Evolutionary conservation across 1,139 yeast genomes (phyloP).

Genomic region (Debaryomyces sp.): DNA sequence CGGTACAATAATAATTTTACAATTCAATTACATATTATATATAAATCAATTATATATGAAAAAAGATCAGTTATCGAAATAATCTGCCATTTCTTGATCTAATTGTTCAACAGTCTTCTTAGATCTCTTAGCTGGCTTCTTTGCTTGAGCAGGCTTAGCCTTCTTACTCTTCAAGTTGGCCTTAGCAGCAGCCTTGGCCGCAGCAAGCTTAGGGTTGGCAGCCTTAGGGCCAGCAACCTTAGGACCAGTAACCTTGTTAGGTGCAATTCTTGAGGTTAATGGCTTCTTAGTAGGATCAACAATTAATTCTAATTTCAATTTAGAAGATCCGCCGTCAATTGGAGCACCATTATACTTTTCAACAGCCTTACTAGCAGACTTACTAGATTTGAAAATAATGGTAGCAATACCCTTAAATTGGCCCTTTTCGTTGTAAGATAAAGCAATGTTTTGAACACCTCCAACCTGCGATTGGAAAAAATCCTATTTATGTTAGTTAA

Average conservation of each 20-base stretch:
- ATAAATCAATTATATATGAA: conserved; percentile 3
- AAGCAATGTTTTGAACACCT: conserved; percentile 69
- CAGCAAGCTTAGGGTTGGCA: conserved; percentile 19
- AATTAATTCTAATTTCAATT: conserved; percentile 80
- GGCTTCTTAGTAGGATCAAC: conserved; percentile 85
- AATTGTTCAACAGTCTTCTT: conserved; percentile 87
- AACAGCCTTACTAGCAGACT: conserved; percentile 73
- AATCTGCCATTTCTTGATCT: conserved; percentile 93
- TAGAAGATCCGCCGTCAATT: conserved; percentile 82
- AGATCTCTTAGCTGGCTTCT: conserved; percentile 45
- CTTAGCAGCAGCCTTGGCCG: conserved; percentile 32
- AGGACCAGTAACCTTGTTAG: conserved; percentile 38
- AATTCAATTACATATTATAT: conserved; percentile 6
- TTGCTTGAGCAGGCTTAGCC: conserved; percentile 31
- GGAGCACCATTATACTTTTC: conserved; percentile 90
- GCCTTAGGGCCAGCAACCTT: conserved; percentile 21
- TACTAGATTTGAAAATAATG: conserved; percentile 68
- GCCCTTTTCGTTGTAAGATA: conserved; percentile 86
- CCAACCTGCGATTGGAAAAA: conserved; percentile 89
- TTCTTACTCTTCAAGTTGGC: conserved; percentile 23
- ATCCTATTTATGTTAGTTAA: conserved; percentile 53
- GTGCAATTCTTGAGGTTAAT: conserved; percentile 68
- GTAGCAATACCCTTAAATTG: conserved; percentile 92
- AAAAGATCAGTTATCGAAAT: conserved; percentile 44
- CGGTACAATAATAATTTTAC: conserved; percentile 1